phyloP scores from a whole-genome alignment of 2,329 filamentous ascomycete species.

The Ophiosphaerella narmari region DNA sequence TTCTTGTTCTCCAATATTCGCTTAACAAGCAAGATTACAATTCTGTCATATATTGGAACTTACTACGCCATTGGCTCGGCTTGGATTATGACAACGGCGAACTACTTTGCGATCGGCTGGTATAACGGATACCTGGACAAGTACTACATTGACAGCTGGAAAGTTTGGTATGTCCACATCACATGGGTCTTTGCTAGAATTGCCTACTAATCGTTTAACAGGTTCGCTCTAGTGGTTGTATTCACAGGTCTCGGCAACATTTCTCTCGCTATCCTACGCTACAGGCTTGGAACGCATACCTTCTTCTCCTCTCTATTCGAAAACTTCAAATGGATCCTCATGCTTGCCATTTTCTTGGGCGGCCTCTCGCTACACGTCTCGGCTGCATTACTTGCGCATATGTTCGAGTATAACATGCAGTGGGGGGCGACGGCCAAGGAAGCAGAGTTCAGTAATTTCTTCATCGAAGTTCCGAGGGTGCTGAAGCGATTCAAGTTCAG shows the following conservation, averaged over 20 bases:
- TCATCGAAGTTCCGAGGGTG: constrained; percentile 80
- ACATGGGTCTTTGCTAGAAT: neutral
- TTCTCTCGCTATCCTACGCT: constrained; percentile 65
- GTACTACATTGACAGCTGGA: constrained; percentile 77
- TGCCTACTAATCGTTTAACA: neutral
- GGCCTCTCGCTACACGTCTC: constrained; percentile 80
- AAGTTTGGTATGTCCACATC: constrained; percentile 54
- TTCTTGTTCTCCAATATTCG: constrained; percentile 67
- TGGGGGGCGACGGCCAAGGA: constrained; percentile 89
- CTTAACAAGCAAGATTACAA: constrained; percentile 70
- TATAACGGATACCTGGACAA: constrained; percentile 76
- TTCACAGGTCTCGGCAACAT: constrained; percentile 68
- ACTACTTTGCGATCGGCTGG: constrained; percentile 75
- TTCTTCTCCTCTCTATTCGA: constrained; percentile 58
- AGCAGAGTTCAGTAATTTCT: constrained; percentile 79
- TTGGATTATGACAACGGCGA: constrained; percentile 67
- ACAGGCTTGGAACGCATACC: constrained; percentile 61
- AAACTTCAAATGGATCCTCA: constrained; percentile 67
- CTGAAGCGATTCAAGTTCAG: constrained; percentile 72
- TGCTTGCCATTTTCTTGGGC: constrained; percentile 80
- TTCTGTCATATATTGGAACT: constrained; percentile 72
- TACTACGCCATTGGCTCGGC: constrained; percentile 73
- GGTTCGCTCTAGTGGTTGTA: constrained; percentile 64
- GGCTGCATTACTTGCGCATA: constrained; percentile 78
- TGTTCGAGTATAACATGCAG: constrained; percentile 84